phyloP scores from a whole-genome alignment of 2,329 filamentous ascomycete genomes.

The Nannizziopsis barbatae region DNA sequence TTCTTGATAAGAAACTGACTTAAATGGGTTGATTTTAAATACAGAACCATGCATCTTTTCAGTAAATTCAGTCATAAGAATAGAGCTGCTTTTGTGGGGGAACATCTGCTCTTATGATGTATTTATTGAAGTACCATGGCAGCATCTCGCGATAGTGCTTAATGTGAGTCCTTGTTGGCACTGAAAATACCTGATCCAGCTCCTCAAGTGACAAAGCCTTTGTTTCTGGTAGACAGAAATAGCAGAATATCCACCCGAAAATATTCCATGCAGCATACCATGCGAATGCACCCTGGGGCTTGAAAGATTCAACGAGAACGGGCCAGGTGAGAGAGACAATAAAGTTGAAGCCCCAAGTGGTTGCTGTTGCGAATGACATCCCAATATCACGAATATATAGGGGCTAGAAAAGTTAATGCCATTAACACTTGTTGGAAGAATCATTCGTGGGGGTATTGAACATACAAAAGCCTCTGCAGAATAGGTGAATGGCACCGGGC shows the following conservation, averaged over 20 bases:
- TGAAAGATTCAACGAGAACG: slow-evolving; percentile 32
- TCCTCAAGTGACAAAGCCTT: slow-evolving; percentile 25
- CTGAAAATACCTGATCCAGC: slow-evolving; percentile 37
- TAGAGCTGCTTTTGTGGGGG: slow-evolving; percentile 22
- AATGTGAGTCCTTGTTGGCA: slow-evolving; percentile 30
- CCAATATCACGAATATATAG: slow-evolving; percentile 35
- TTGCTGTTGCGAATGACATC: slow-evolving; percentile 35
- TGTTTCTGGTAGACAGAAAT: slow-evolving; percentile 36
- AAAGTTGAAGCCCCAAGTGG: slow-evolving; percentile 41
- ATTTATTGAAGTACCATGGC: slow-evolving; percentile 25
- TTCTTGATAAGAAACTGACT: too few relatives aligned
- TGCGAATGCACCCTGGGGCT: slow-evolving; percentile 36
- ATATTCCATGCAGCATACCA: slow-evolving; percentile 42
- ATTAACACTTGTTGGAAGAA: background rate
- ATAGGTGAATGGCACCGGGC: slow-evolving; percentile 49
- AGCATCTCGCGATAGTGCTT: slow-evolving; percentile 22
- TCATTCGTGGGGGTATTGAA: background rate
- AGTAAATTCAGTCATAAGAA: slow-evolving; percentile 16
- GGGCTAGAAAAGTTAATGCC: slow-evolving; percentile 2
- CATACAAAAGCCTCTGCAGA: slow-evolving; percentile 45
- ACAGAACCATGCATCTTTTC: background rate
- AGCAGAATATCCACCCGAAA: slow-evolving; percentile 34
- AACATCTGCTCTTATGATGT: slow-evolving; percentile 20
- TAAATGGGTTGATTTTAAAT: too few relatives aligned
- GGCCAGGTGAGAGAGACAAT: slow-evolving; percentile 38